These are phyloP conservation scores for Pythium dissimile DNA, from an alignment of 352 stramenopile species.

Conservation along the genomic window DNA sequence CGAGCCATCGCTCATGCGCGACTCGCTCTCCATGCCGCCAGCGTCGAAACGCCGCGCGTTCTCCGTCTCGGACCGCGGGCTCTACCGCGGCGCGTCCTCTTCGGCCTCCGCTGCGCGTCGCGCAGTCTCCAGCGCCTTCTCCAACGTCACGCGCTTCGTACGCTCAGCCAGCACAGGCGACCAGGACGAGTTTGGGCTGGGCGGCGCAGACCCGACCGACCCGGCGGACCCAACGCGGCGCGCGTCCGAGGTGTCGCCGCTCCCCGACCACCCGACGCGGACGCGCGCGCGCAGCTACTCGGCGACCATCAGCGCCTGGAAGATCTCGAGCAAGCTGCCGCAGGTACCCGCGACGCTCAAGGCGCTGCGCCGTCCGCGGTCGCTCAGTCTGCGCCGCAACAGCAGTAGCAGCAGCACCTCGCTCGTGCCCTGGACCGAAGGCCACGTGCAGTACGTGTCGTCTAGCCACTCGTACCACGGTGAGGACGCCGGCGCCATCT, in stretches of 20 bases:
- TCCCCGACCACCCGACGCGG: not conserved
- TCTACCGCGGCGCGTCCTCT: slow-evolving; percentile 24
- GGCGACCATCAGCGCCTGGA: slow-evolving; percentile 8
- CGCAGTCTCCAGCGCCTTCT: slow-evolving; percentile 41
- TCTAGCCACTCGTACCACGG: slow-evolving; percentile 49
- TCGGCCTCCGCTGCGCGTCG: slow-evolving; percentile 28
- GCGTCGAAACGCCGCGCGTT: slow-evolving; percentile 50
- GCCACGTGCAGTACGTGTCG: slow-evolving; percentile 41
- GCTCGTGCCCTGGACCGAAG: slow-evolving; percentile 20
- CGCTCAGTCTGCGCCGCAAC: slow-evolving; percentile 13
- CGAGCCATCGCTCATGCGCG: slow-evolving; percentile 11
- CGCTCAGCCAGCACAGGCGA: slow-evolving; percentile 32
- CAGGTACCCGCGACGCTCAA: slow-evolving; percentile 21
- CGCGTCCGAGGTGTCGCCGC: not conserved
- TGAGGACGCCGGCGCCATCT: slow-evolving; percentile 61
- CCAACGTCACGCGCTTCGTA: slow-evolving; percentile 31
- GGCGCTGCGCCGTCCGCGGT: slow-evolving; percentile 19
- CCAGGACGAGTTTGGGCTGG: slow-evolving; percentile 39
- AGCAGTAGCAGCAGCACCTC: slow-evolving; percentile 6
- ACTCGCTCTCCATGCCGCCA: slow-evolving; percentile 11
- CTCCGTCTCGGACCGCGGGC: slow-evolving; percentile 40
- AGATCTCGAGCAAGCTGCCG: slow-evolving; percentile 23
- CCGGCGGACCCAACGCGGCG: too few species aligned
- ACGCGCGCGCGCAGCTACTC: slow-evolving; percentile 9
- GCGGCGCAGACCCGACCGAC: too few species aligned